Evolutionary conservation across 2,329 filamentous ascomycete genomes (phyloP), one percentile per base, ranked within the genome.

Genomic region (Septoria linicola): DNA sequence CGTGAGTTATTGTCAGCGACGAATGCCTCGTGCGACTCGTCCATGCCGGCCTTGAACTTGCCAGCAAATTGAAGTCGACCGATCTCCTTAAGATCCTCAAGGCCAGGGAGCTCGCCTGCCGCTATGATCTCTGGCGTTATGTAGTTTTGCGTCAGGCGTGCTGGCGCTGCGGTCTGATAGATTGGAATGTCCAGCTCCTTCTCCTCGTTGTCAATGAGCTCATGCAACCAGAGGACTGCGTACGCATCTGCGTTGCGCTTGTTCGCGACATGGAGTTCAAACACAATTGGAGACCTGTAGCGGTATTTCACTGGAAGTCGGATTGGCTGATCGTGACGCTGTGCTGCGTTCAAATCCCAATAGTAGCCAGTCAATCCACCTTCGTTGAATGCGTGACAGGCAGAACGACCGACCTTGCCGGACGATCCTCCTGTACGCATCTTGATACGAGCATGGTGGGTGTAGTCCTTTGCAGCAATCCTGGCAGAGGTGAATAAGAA

Each of bases 241-340:
- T 89, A 95, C 0, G 85, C 85, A 55, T 88, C 84, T 1, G 85
- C 76, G 52, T 81, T 79, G 21, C 87, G 83, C 66, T 87, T 87
- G 43, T 83, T 82, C 0, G 82, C 70, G 0, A 80, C 74, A 60
- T 89, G 84, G 63, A 97, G 87, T 64, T 96, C 91, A 60, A 97
- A 86, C 41, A 96, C 89, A 8, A 97, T 77, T 0, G 92, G 91
- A 0, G 89, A 92, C 31, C 92, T 82, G 72, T 96, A 96, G 19
- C 92, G 85, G 66, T 92, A 88, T 57, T 91, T 89, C 32, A 97
- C 89, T 0, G 93, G 93, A 2, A 99, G 78, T 3, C 88, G 83
- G 21, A 93, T 69, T n/a, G 74, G 72, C 53, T 80, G 79, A 13
- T 45, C 49, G 27, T 41, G 34, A 20, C 20, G 27, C 16, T 48